phyloP scores from a whole-genome alignment of 2,329 filamentous ascomycete species.

The Fusarium pseudoanthophilum region DNA sequence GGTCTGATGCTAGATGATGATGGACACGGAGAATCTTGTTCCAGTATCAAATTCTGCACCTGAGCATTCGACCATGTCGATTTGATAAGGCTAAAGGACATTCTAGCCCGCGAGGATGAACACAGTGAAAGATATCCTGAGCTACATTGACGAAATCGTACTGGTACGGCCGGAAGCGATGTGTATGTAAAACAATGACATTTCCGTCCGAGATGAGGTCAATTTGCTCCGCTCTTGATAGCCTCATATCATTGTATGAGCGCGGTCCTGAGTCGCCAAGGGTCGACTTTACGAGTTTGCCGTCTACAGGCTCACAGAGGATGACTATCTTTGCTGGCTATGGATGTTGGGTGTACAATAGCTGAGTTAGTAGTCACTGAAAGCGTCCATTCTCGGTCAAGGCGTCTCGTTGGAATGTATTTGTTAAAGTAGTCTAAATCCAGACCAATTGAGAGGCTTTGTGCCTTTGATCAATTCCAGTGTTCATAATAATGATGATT shows the following conservation, averaged over 20 bases:
- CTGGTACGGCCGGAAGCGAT: conserved; percentile 31
- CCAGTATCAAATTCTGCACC: conserved; percentile 37
- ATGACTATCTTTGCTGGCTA: neutral
- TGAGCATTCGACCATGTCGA: conserved; percentile 21
- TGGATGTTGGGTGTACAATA: neutral
- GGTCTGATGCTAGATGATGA: conserved; percentile 37
- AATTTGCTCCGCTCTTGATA: conserved; percentile 25
- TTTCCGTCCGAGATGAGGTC: conserved; percentile 35
- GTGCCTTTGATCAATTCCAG: neutral
- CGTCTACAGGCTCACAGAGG: neutral
- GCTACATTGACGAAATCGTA: conserved; percentile 33
- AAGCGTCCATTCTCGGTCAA: conserved; percentile 9
- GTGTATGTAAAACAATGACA: conserved; percentile 29
- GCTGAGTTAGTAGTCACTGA: neutral
- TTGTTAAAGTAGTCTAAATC: neutral
- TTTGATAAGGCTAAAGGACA: conserved; percentile 19
- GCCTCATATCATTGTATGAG: conserved; percentile 11
- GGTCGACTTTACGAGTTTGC: neutral
- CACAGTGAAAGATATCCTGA: conserved; percentile 22
- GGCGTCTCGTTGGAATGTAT: conserved; percentile 27
- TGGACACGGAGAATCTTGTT: conserved; percentile 42
- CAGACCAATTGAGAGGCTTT: conserved; percentile 1
- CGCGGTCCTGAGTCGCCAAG: conserved; percentile 16
- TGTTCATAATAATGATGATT: neutral
- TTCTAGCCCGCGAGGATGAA: neutral